phyloP scores from a whole-genome alignment of 2,329 filamentous ascomycete species.

The Aspergillus piperis region DNA sequence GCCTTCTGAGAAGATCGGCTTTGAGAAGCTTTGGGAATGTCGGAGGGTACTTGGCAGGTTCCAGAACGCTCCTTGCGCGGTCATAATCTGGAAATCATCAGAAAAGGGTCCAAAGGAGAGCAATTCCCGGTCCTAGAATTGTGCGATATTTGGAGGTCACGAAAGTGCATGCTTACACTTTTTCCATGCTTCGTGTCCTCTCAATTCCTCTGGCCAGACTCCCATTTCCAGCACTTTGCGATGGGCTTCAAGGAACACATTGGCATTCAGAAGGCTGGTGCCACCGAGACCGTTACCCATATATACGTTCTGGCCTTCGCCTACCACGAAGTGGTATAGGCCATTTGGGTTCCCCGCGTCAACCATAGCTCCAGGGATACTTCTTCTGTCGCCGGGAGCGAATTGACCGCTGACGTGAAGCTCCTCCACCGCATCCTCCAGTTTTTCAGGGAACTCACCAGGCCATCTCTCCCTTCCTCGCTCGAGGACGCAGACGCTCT shows the following conservation, averaged over 20 bases:
- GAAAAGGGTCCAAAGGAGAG: neutral
- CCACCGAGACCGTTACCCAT: constrained; percentile 8
- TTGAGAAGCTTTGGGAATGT: neutral
- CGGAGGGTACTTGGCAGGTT: neutral
- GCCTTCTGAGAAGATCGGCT: neutral
- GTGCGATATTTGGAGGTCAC: neutral
- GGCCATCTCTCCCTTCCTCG: constrained; percentile 65
- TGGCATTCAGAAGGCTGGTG: constrained; percentile 5
- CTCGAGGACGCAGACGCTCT: constrained; percentile 66
- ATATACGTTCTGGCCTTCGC: constrained; percentile 8
- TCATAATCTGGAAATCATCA: neutral
- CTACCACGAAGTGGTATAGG: constrained; percentile 5
- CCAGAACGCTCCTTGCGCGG: neutral
- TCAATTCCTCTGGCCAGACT: neutral
- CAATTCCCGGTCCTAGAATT: too few species aligned
- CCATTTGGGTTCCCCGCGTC: constrained; percentile 4
- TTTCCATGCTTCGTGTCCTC: neutral
- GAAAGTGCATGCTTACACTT: neutral
- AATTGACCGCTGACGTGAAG: constrained; percentile 9
- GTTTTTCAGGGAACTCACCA: constrained; percentile 14
- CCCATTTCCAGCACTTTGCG: neutral
- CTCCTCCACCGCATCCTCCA: constrained; percentile 10
- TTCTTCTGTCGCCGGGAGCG: constrained; percentile 3
- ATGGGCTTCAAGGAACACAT: constrained; percentile 5
- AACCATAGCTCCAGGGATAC: neutral